Evolutionary conservation across 139 green algal genomes (phyloP), one percentile per base, ranked within the genome.

Genomic region (Micractinium conductrix): DNA sequence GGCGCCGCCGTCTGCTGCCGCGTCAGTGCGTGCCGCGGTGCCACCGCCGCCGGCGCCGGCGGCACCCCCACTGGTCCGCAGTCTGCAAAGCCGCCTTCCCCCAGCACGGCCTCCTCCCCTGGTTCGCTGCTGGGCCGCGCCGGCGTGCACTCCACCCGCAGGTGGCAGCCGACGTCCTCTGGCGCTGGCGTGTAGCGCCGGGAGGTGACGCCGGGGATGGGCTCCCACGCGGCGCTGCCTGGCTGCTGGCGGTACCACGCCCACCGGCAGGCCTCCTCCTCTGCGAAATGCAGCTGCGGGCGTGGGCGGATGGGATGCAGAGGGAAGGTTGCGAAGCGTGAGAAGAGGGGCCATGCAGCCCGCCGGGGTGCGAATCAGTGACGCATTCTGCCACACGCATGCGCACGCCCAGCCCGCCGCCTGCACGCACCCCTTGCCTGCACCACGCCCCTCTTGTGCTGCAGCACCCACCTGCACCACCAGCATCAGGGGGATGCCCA

Each of bases 71-170:
- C 93, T 21, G 80, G 42, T 10, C 87, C 90, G 86, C 78, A 53
- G 35, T 84, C 79, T 17, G 62, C 68, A 0, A 72, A 22, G 4
- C 33, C 16, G 0, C 73, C 21, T 37, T 35, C 58, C 0, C 86
- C 86, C 74, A 78, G 16, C 60, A 38, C 21, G 6, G 78, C 24
- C 35, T n/a, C 28, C 28, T 21, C 33, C 14, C 37, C 38, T 28
- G 40, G 40, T n/a, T 21, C 22, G 2, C n/a, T 30, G 58, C 76
- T 72, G 55, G 44, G 6, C 16, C 68, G 33, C 14, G 62, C 89
- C 4, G 94, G 94, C 0, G 84, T 93, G 84, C 93, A 96, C 60
- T 89, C 80, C 26, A 95, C 91, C 0, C 91, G 84, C 79, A 97
- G 87, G 28, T 85, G 35, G 80, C 80, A 90, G 19, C 92, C 93